These are phyloP conservation scores for Coprinopsis strossmayeri DNA, from an alignment of 768 basidiomycete genomes.

Conservation along the genomic window DNA sequence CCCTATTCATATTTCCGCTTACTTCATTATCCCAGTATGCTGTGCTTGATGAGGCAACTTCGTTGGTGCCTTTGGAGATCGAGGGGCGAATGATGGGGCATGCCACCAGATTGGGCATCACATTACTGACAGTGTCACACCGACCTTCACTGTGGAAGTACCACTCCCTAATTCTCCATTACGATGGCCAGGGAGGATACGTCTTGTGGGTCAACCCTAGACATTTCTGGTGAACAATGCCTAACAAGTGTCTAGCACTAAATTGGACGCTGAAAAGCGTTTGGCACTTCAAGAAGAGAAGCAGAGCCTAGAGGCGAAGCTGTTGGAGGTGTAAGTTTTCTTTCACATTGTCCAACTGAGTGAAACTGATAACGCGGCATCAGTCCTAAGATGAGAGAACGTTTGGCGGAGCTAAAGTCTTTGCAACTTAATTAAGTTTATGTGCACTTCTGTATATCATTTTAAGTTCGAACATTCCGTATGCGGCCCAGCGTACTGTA, in stretches of 20 bases:
- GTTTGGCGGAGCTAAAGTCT: conserved; percentile 59
- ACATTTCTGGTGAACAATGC: background rate
- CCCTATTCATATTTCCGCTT: background rate
- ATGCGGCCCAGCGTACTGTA: no score
- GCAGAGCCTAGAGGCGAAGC: conserved; percentile 75
- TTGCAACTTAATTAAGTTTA: conserved; percentile 10
- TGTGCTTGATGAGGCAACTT: conserved; percentile 94
- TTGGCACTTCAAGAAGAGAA: conserved; percentile 93
- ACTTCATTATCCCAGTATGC: conserved; percentile 60
- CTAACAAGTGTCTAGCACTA: conserved; percentile 48
- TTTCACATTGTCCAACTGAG: background rate
- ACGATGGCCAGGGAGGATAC: conserved; percentile 93
- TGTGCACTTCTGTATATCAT: no score
- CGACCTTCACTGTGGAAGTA: conserved; percentile 92
- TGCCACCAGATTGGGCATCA: conserved; percentile 82
- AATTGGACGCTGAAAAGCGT: conserved; percentile 84
- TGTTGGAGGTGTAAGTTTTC: conserved; percentile 74
- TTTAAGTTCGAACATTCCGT: no score
- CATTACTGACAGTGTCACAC: conserved; percentile 91
- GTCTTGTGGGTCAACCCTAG: conserved; percentile 63
- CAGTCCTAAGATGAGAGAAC: conserved; percentile 77
- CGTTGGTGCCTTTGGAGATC: conserved; percentile 86
- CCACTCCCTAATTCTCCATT: conserved; percentile 83
- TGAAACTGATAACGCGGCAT: conserved; percentile 5
- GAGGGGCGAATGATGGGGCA: conserved; percentile 95